Percentiles rank a stretch among this genome's conserved stretches.
Conservation (phyloP, 768 basidiomycete genomes). For the Phylloporus arenicola region DNA sequence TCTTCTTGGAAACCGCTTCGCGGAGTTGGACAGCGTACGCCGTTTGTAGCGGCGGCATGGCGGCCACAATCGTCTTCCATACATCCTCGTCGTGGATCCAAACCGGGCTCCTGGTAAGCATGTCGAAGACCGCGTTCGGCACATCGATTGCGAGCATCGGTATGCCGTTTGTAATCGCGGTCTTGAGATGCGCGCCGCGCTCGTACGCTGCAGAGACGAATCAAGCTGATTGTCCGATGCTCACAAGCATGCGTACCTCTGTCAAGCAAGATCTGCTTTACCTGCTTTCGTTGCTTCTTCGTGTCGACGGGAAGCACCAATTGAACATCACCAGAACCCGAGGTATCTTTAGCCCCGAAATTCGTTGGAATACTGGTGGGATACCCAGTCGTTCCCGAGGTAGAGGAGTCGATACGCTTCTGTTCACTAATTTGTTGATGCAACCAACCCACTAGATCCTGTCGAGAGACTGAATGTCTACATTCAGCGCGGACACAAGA, state of each 20-base stretch:
- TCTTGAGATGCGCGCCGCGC: conserved; percentile 50
- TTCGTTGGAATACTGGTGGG: conserved; percentile 34
- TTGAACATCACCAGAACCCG: conserved; percentile 46
- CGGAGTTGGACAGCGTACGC: conserved; percentile 65
- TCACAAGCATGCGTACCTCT: conserved; percentile 40
- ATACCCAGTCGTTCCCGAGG: conserved; percentile 49
- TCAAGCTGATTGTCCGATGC: neutral
- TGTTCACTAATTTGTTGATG: conserved; percentile 77
- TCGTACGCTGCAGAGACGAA: conserved; percentile 50
- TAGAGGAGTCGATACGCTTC: conserved; percentile 63
- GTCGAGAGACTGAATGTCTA: conserved; percentile 46
- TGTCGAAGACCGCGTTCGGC: conserved; percentile 52
- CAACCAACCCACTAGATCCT: conserved; percentile 70
- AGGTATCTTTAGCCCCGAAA: conserved; percentile 32
- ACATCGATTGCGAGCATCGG: conserved; percentile 75
- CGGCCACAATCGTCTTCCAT: conserved; percentile 55
- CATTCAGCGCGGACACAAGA: conserved; percentile 3
- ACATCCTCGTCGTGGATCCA: conserved; percentile 76
- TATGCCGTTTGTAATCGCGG: conserved; percentile 52
- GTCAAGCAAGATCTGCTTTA: conserved; percentile 64
- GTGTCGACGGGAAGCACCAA: conserved; percentile 62
- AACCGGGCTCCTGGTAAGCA: conserved; percentile 47
- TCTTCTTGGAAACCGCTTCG: conserved; percentile 58
- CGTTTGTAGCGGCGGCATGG: conserved; percentile 52
- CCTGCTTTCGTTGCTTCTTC: conserved; percentile 70